Conservation (phyloP, 2,329 filamentous ascomycete genomes). For the Pseudonectria foliicola region DNA sequence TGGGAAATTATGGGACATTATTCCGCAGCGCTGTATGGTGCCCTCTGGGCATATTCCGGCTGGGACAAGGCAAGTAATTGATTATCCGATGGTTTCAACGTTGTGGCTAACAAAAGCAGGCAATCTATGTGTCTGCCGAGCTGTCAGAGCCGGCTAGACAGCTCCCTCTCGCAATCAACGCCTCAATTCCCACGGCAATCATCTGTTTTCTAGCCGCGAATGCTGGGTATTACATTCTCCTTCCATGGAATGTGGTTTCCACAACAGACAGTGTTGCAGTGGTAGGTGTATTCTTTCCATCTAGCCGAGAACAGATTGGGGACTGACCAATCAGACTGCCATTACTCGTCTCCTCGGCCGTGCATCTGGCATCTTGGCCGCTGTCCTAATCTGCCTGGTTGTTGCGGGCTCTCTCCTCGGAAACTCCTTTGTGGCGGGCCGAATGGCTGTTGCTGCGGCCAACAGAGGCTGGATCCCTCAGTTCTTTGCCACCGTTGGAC, state of each 20-base stretch:
- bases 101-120: conserved; percentile 27
- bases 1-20: conserved; percentile 56
- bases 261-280: conserved; percentile 57
- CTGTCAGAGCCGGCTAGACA: conserved; percentile 43
- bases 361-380: conserved; percentile 45
- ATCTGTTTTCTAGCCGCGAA: conserved; percentile 54
- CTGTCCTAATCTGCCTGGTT: conserved; percentile 51
- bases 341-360: conserved; percentile 48
- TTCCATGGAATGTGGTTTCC: conserved; percentile 52
- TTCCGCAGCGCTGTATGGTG: conserved; percentile 54
- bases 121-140: conserved; percentile 49
- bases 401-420: conserved; percentile 55
- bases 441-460: conserved; percentile 54
- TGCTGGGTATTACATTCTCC: conserved; percentile 53
- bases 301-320: too few relatives aligned
- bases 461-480: conserved; percentile 44
- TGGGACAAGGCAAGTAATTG: conserved; percentile 52
- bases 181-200: conserved; percentile 52
- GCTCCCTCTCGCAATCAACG: conserved; percentile 55
- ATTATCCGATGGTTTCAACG: not conserved
- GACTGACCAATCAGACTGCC: conserved; percentile 45
- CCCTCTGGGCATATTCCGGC: conserved; percentile 58
- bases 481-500: conserved; percentile 38
- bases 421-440: conserved; percentile 55
- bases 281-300: too few relatives aligned